phyloP scores from a whole-genome alignment of 768 basidiomycete genomes.

The Agaricus blazei region DNA sequence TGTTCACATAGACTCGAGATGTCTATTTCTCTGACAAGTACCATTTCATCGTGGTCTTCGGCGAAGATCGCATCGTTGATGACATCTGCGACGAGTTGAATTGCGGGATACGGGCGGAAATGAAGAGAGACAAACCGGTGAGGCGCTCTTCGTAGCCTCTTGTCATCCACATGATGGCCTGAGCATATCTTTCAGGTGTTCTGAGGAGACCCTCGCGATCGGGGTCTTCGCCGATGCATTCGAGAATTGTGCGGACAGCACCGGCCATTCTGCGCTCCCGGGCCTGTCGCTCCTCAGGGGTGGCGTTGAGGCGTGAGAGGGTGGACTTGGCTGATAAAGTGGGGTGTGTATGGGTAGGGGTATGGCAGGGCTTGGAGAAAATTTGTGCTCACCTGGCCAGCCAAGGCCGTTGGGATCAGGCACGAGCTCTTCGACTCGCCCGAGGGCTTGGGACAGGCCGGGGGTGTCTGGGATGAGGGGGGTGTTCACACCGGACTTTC shows the following conservation, averaged over 20 bases:
- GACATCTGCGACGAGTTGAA: slow-evolving; percentile 58
- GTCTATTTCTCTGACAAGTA: slow-evolving; percentile 95
- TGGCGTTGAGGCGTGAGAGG: slow-evolving; percentile 75
- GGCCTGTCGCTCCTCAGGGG: slow-evolving; percentile 62
- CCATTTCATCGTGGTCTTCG: slow-evolving; percentile 99
- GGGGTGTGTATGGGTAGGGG: slow-evolving; percentile 3
- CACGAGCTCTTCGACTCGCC: slow-evolving; percentile 25
- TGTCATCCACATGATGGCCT: slow-evolving; percentile 99
- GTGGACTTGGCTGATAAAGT: slow-evolving; percentile 76
- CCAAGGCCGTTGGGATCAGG: slow-evolving; percentile 76
- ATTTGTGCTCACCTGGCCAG: slow-evolving; percentile 71
- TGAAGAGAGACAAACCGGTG: slow-evolving; percentile 49
- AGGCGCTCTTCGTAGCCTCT: slow-evolving; percentile 96
- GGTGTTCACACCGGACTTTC: slow-evolving; percentile 70
- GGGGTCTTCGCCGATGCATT: slow-evolving; percentile 98
- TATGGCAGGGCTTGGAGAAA: background rate
- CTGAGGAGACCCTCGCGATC: slow-evolving; percentile 86
- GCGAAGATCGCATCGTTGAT: slow-evolving; percentile 98
- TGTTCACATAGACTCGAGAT: slow-evolving; percentile 98
- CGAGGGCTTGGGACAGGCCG: slow-evolving; percentile 28
- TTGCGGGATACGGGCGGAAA: slow-evolving; percentile 12
- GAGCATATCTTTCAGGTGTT: slow-evolving; percentile 94
- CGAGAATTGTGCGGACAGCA: slow-evolving; percentile 88
- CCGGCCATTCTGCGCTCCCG: slow-evolving; percentile 73
- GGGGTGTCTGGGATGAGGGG: slow-evolving; percentile 27